Evolutionary conservation across 2,329 filamentous ascomycete species (phyloP), one percentile per base, ranked within the genome.

Genomic region (Aspergillus awamori): DNA sequence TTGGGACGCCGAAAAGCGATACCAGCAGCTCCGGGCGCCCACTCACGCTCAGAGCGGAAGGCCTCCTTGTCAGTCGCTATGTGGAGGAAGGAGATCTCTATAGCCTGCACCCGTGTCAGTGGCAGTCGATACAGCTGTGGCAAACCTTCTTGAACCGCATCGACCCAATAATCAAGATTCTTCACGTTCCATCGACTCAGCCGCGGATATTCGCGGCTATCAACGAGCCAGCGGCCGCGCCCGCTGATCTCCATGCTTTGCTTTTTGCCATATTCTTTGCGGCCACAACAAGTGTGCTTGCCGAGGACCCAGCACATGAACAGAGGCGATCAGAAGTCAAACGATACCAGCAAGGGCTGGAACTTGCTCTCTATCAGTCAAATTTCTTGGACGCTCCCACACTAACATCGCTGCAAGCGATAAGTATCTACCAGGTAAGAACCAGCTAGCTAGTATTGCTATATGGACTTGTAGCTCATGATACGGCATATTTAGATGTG

Each of bases 361-460:
- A 81, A 58, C 71, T 79, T 43, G 69, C 75, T 10, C 67, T 81
- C 8, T 74, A 79, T 24, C 66, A 74, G 7, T 72, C 75, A 0
- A 75, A 78, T 17, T 79, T 81, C 61, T 62, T 80, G 1, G 78
- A 81, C 11, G 70, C 72, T 8, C 79, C 79, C 0, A 80, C 77
- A 0, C 39, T 72, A 17, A 63, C 62, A 7, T 70, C 69, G 5
- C 41, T 72, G 33, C 70, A 72, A 26, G 77, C 77, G 0, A 60
- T 80, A 56, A 62, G 69, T 5, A 72, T 81, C 8, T 81, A 80
- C 47, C 53, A 78, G 33, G 79, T 80, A 63, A 41, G 64, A 6
- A 1, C 13, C 1, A n/a, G 22, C 7, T n/a, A 0, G 6, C 5
- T 13, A 36, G 11, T 36, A 6, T 36, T 15, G 4, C 33, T 36